Percentiles rank a stretch among this genome's conserved stretches.
phyloP scores from a whole-genome alignment of 1,284 basidiomycete species.

The Gymnopus androsaceus region DNA sequence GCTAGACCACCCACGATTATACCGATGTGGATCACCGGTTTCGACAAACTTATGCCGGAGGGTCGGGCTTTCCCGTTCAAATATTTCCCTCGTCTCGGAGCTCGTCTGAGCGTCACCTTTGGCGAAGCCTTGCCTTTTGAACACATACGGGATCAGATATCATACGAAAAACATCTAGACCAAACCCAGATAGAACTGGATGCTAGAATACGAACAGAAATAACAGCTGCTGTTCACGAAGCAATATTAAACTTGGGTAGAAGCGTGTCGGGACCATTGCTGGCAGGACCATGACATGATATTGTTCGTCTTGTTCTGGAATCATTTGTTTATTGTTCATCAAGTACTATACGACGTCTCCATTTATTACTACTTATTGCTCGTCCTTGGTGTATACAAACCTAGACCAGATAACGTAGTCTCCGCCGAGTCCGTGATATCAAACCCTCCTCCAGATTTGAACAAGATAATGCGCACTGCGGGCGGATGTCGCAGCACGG shows the following conservation, averaged over 20 bases:
- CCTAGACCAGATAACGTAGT: no score
- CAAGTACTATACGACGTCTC: no score
- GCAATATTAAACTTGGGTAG: constrained; percentile 64
- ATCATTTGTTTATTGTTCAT: no score
- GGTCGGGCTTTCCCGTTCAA: constrained; percentile 72
- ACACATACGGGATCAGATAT: constrained; percentile 28
- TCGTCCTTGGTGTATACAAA: background rate
- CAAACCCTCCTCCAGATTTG: no score
- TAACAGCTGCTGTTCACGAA: constrained; percentile 60
- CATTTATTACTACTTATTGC: no score
- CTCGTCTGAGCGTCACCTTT: constrained; percentile 69
- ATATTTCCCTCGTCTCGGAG: constrained; percentile 65
- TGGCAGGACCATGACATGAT: constrained; percentile 17
- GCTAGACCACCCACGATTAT: constrained; percentile 77
- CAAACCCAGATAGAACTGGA: constrained; percentile 28
- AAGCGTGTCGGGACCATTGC: constrained; percentile 41
- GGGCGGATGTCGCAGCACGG: no score
- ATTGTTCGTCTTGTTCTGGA: background rate
- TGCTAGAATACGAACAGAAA: constrained; percentile 46
- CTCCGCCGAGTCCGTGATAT: no score
- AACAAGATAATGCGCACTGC: no score
- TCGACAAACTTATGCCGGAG: constrained; percentile 90
- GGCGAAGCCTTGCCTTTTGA: constrained; percentile 61
- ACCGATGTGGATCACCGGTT: constrained; percentile 93
- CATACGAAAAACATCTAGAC: background rate